Conservation (phyloP, 441 rosid species). For the Hura crepitans region DNA sequence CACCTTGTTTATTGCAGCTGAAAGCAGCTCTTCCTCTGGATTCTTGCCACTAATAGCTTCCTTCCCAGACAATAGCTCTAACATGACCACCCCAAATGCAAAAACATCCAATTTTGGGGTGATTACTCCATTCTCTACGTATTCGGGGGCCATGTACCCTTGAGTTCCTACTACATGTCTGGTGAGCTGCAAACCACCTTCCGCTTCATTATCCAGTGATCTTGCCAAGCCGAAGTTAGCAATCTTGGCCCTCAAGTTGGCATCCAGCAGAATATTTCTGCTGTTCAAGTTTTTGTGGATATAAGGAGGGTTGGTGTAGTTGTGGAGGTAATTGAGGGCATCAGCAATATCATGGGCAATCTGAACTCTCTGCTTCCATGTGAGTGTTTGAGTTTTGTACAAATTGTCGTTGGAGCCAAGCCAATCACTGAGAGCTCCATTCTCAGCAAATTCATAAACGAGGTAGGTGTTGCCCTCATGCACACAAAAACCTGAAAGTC, state of each 20-base stretch:
- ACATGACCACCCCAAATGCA: conserved; percentile 69
- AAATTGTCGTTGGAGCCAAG: conserved; percentile 33
- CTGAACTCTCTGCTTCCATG: conserved; percentile 85
- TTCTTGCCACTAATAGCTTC: conserved; percentile 39
- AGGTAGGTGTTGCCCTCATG: conserved; percentile 70
- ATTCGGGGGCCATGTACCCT: conserved; percentile 90
- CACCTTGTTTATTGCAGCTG: conserved; percentile 42
- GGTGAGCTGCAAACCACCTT: conserved; percentile 56
- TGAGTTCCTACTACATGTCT: conserved; percentile 81
- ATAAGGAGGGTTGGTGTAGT: conserved; percentile 62
- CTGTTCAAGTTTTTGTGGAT: conserved; percentile 80
- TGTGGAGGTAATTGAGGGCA: conserved; percentile 75
- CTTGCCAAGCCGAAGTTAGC: conserved; percentile 79
- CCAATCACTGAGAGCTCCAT: conserved; percentile 65
- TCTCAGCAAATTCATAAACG: conserved; percentile 67
- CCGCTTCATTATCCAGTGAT: conserved; percentile 33
- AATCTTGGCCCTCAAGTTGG: conserved; percentile 65
- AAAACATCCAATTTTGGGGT: conserved; percentile 75
- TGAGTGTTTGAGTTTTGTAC: conserved; percentile 22
- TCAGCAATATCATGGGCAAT: conserved; percentile 64
- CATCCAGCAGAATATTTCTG: conserved; percentile 71
- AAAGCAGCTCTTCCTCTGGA: conserved; percentile 42
- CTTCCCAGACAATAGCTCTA: conserved; percentile 78
- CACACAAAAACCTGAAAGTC: conserved; percentile 80
- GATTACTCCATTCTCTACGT: conserved; percentile 71